Evolutionary conservation across 1,284 basidiomycete genomes (phyloP).

Genomic region (Neotropicomus parvogracilis): DNA sequence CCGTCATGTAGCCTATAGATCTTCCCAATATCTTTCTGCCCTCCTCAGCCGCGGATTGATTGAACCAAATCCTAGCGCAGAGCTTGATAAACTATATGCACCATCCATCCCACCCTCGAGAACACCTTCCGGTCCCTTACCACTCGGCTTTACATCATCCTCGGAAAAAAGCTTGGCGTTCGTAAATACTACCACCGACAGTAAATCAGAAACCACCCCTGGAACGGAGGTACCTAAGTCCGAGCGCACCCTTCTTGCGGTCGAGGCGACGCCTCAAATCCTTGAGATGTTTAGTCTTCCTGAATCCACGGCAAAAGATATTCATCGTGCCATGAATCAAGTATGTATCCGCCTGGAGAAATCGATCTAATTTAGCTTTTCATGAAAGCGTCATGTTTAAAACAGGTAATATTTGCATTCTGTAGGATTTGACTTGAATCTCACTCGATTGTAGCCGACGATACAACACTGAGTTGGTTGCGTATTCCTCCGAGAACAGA

Average conservation of each 20-base stretch:
- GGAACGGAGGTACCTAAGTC: slow-evolving; percentile 5
- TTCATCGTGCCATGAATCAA: slow-evolving; percentile 66
- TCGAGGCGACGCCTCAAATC: slow-evolving; percentile 51
- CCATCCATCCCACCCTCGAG: slow-evolving; percentile 5
- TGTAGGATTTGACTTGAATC: slow-evolving; percentile 5
- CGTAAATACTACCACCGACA: neutral
- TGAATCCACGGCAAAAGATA: slow-evolving; percentile 45
- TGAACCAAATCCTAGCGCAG: slow-evolving; percentile 47
- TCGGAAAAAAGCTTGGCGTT: slow-evolving; percentile 18
- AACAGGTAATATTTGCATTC: slow-evolving; percentile 3
- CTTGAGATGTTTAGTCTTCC: slow-evolving; percentile 46
- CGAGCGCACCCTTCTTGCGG: slow-evolving; percentile 44
- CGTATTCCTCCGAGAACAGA: neutral
- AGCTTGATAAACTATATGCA: slow-evolving; percentile 58
- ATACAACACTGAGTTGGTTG: slow-evolving; percentile 10
- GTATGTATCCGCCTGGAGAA: slow-evolving; percentile 31
- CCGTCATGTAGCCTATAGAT: slow-evolving; percentile 56
- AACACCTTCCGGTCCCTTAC: neutral
- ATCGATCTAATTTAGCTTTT: neutral
- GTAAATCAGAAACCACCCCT: neutral
- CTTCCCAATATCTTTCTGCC: slow-evolving; percentile 62
- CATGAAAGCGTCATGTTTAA: neutral
- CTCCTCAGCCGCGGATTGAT: slow-evolving; percentile 56
- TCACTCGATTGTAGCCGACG: slow-evolving; percentile 9
- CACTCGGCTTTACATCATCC: slow-evolving; percentile 9